These are phyloP conservation scores for Hymenoscyphus salicellus DNA, from an alignment of 2,329 filamentous ascomycete genomes.

Conservation along the genomic window DNA sequence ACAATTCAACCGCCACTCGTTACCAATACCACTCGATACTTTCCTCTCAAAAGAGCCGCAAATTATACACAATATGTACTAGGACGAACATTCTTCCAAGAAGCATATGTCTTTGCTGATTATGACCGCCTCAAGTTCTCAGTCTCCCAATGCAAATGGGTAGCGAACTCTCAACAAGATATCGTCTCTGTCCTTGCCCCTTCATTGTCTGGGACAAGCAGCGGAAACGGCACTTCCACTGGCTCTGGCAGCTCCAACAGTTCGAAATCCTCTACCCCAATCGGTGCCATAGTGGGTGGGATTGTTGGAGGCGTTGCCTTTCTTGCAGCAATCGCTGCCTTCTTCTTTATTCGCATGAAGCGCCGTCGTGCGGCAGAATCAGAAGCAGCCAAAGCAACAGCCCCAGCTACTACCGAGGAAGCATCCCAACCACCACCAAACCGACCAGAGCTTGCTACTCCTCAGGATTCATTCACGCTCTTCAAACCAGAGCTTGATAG, in stretches of 20 bases:
- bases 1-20: slow-evolving; percentile 35
- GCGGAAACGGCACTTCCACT: not conserved
- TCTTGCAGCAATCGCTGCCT: not conserved
- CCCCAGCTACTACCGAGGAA: not conserved
- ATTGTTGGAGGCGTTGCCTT: slow-evolving; percentile 6
- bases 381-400: slow-evolving; percentile 5
- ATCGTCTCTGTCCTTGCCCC: not conserved
- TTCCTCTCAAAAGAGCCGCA: slow-evolving; percentile 37
- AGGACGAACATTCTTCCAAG: slow-evolving; percentile 40
- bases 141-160: slow-evolving; percentile 39
- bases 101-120: slow-evolving; percentile 35
- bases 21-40: slow-evolving; percentile 33
- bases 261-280: not conserved
- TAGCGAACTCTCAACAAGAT: not conserved
- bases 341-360: slow-evolving; percentile 5
- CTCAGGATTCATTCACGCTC: not conserved
- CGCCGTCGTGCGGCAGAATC: slow-evolving; percentile 2
- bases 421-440: not conserved
- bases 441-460: not conserved
- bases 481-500: slow-evolving; percentile 10
- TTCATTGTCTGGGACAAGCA: not conserved
- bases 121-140: slow-evolving; percentile 42
- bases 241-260: not conserved
- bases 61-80: slow-evolving; percentile 39
- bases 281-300: slow-evolving; percentile 8